These are phyloP conservation scores for Polygonum aviculare DNA, from an alignment of 148 eudicot genomes.

Conservation along the genomic window DNA sequence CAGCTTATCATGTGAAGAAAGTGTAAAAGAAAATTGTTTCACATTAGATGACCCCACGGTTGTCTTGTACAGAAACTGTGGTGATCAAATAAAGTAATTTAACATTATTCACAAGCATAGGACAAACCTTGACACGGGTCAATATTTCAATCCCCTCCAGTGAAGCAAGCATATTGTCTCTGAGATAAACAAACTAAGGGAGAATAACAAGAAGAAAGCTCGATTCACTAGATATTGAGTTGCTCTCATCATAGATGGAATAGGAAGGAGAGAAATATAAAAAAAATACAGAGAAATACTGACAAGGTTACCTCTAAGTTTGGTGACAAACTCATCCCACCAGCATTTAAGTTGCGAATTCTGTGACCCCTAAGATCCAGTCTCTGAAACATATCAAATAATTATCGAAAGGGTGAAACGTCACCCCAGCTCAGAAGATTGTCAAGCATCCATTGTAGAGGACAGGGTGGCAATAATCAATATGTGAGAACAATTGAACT, in stretches of 20 bases:
- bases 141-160: slow-evolving; percentile 87
- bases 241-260: slow-evolving; percentile 2
- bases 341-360: slow-evolving; percentile 53
- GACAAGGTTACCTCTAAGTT: slow-evolving; percentile 61
- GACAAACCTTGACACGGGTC: slow-evolving; percentile 80
- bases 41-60: neutral
- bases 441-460: neutral
- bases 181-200: slow-evolving; percentile 87
- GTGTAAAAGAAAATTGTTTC: neutral
- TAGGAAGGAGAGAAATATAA: slow-evolving; percentile 3
- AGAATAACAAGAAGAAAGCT: slow-evolving; percentile 11
- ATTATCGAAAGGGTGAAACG: neutral
- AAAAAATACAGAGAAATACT: slow-evolving; percentile 2
- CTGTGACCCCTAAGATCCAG: slow-evolving; percentile 92
- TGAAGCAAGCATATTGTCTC: slow-evolving; percentile 82
- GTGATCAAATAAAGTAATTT: neutral
- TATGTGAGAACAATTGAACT: neutral
- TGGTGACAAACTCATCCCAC: slow-evolving; percentile 64
- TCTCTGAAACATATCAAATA: slow-evolving; percentile 46
- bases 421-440: neutral
- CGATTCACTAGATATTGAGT: neutral
- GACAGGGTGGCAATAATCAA: neutral
- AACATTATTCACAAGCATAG: neutral
- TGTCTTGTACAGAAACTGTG: neutral
- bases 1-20: neutral